These are phyloP conservation scores for Medicago arabica DNA, from an alignment of 306 rosid species.

Conservation along the genomic window DNA sequence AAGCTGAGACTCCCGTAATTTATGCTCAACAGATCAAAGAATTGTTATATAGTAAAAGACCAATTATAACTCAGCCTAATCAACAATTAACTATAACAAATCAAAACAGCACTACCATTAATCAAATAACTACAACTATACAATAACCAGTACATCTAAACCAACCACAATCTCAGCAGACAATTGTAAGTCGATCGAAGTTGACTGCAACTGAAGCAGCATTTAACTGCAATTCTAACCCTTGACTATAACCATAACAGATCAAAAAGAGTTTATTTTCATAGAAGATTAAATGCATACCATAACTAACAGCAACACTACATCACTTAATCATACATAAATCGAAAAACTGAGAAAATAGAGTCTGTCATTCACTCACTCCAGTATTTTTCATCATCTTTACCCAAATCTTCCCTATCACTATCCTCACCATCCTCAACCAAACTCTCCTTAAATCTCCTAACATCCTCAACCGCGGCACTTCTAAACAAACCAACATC, in stretches of 20 bases:
- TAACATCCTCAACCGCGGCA: slow-evolving; percentile 71
- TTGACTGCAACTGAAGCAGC: background rate
- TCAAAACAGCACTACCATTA: background rate
- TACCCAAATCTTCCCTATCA: slow-evolving; percentile 42
- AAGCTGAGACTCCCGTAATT: background rate
- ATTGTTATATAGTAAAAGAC: background rate
- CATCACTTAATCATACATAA: slow-evolving; percentile 34
- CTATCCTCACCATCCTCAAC: slow-evolving; percentile 47
- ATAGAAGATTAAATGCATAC: slow-evolving; percentile 19
- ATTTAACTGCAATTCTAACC: background rate
- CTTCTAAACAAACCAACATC: slow-evolving; percentile 72
- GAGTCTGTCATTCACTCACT: slow-evolving; percentile 31
- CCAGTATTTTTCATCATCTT: slow-evolving; percentile 81
- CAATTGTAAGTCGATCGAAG: too few species aligned
- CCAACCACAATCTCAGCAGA: background rate
- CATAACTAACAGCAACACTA: background rate
- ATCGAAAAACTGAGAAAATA: background rate
- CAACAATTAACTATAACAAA: background rate
- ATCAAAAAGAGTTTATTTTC: background rate
- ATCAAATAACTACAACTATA: background rate
- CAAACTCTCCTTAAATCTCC: slow-evolving; percentile 53
- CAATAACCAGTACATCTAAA: background rate
- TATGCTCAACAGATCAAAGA: background rate
- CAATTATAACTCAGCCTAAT: background rate
- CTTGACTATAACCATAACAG: background rate